phyloP scores from a whole-genome alignment of 305 asterid genomes.

The Solanum aculeatissimum region DNA sequence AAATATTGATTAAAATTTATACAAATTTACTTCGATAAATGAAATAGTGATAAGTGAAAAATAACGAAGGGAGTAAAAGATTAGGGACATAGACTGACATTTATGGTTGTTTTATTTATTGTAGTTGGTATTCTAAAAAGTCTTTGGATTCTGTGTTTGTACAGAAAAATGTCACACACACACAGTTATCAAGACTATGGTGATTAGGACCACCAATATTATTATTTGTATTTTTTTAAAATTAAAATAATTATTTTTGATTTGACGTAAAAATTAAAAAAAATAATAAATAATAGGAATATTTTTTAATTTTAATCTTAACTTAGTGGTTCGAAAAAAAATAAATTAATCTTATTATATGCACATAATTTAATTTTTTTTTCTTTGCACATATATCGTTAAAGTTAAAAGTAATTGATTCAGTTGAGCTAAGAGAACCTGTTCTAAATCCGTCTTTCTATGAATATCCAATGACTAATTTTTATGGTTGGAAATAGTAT shows the following conservation, averaged over 20 bases:
- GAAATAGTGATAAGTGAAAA: no score
- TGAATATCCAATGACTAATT: background rate
- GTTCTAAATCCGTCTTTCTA: background rate
- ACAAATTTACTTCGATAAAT: no score
- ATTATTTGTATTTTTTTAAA: no score
- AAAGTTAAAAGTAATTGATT: background rate
- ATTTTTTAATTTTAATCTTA: no score
- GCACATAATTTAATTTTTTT: background rate
- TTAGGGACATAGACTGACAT: background rate
- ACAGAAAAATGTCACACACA: background rate
- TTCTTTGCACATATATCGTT: no score
- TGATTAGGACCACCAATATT: background rate
- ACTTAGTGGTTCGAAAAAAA: background rate
- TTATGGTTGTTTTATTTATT: background rate
- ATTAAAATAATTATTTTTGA: no score
- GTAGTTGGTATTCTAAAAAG: background rate
- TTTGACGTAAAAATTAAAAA: no score
- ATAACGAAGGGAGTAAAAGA: no score
- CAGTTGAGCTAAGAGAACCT: background rate
- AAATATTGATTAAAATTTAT: no score
- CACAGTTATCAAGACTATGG: background rate
- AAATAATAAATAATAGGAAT: no score
- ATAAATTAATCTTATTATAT: background rate
- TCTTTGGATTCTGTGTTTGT: background rate
- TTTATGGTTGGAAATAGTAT: background rate